Base-by-base conservation (phyloP, 202 grass and related monocot genomes). In the Panicum virgatum region DNA sequence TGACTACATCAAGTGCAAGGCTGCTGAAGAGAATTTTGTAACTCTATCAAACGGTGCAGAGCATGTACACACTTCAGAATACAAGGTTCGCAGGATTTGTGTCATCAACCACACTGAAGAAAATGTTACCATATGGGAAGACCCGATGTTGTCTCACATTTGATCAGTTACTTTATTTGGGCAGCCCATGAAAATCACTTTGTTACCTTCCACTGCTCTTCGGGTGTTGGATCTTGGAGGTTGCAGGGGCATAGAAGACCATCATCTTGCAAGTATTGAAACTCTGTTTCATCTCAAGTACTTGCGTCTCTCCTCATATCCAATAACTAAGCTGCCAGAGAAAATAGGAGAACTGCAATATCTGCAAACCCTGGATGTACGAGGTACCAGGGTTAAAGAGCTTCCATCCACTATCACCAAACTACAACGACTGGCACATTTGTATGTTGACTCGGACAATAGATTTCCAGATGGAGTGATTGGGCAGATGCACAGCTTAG, bases 321-420 rank as follows among this genome's bases (percentile, higher is more conserved):
- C 12, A 13, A 46, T 82, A 73, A 6, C 0, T 4, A 12, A 48
- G 13, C 69, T 73, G 0, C 80, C 69, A 14, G 36, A 26, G 7
- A 26, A 73, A 53, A 3, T 82, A 27, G 69, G 69, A 29, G 44
- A 63, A 52, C 32, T 82, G n/a, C 44, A 42, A 38, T 20, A 82
- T 53, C 60, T 82, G 10, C 30, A 64, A 29, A 82, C 80, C 12
- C 30, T 82, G 15, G 80, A 27, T 62, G 36, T 82, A n/a, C 30
- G 15, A 14, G n/a, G 18, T 3, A 64, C 58, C 14, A 8, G 13
- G 0, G 51, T 73, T 26, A 2, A 20, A 29, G 56, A 82, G 38
- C 30, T 82, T 9, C 57, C 80, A 3, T 7, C n/a, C 0, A 25
- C 57, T 73, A 61, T 82, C 22, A 54, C 48, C 15, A 18, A 12